phyloP scores from a whole-genome alignment of 768 basidiomycete species.

The Leccinellum albellum region DNA sequence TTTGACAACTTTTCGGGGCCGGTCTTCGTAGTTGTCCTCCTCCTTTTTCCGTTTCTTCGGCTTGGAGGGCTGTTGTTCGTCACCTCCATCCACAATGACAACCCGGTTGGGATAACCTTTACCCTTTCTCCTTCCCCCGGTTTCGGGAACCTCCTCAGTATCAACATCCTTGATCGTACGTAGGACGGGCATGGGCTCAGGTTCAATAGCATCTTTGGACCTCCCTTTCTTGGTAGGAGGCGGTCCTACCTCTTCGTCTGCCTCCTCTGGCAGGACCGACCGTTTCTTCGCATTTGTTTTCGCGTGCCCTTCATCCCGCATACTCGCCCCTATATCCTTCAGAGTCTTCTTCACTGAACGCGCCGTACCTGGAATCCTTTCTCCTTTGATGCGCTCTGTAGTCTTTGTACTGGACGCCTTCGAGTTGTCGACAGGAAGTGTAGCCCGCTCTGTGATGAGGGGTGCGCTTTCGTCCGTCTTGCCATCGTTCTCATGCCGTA shows the following conservation, averaged over 20 bases:
- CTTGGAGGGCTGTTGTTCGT: constrained; percentile 4
- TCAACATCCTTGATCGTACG: background rate
- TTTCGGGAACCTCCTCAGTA: background rate
- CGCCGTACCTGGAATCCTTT: background rate
- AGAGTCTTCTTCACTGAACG: background rate
- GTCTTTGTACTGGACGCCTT: background rate
- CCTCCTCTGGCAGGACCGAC: background rate
- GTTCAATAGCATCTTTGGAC: background rate
- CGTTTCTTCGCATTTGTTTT: constrained; percentile 8
- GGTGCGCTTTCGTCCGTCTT: constrained; percentile 3
- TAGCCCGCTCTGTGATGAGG: background rate
- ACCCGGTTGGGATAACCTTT: background rate
- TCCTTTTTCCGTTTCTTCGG: constrained; percentile 19
- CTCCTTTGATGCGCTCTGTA: background rate
- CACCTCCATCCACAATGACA: background rate
- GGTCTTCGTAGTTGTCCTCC: constrained; percentile 20
- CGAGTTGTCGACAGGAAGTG: background rate
- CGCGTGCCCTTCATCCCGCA: background rate
- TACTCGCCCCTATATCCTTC: background rate
- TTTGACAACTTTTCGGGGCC: constrained; percentile 21
- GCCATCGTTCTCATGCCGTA: background rate
- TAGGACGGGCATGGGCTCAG: background rate
- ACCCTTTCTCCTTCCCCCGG: background rate
- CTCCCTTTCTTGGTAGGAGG: constrained; percentile 18
- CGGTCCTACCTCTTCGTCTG: background rate